Percentiles rank a stretch among this genome's conserved stretches.
phyloP scores from a whole-genome alignment of 306 rosid genomes.

The Aeschynomene evenia region DNA sequence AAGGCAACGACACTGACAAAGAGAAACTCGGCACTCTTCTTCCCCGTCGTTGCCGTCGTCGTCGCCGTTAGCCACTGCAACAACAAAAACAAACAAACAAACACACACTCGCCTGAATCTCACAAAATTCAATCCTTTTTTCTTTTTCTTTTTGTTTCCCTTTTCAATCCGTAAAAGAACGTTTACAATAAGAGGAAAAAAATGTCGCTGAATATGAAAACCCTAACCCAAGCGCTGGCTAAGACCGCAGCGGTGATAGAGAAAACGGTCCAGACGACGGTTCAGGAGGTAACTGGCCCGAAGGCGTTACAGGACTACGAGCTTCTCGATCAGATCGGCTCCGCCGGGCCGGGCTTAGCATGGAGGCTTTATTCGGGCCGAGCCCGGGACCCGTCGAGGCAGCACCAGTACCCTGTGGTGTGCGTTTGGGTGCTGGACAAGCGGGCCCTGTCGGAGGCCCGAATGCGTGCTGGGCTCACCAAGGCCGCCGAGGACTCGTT shows the following conservation, averaged over 20 bases:
- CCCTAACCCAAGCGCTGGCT: slow-evolving; percentile 95
- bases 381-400: slow-evolving; percentile 76
- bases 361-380: slow-evolving; percentile 82
- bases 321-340: slow-evolving; percentile 91
- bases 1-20: background rate
- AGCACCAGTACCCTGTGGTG: slow-evolving; percentile 83
- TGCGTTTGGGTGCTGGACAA: slow-evolving; percentile 95
- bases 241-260: slow-evolving; percentile 96
- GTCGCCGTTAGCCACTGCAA: background rate
- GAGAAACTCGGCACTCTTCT: background rate
- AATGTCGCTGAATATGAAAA: slow-evolving; percentile 92
- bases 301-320: slow-evolving; percentile 91
- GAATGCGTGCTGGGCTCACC: slow-evolving; percentile 69
- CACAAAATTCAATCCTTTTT: background rate
- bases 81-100: background rate
- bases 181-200: background rate
- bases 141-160: background rate
- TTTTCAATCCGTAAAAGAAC: background rate
- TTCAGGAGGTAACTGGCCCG: slow-evolving; percentile 98
- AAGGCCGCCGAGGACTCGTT: slow-evolving; percentile 84
- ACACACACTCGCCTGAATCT: too few relatives aligned
- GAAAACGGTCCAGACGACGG: slow-evolving; percentile 84
- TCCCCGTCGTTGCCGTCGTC: background rate
- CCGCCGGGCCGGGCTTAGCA: slow-evolving; percentile 82
- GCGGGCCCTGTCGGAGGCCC: slow-evolving; percentile 64